Conservation (phyloP, 73 alveolate species). For the Symbiodinium natans region DNA sequence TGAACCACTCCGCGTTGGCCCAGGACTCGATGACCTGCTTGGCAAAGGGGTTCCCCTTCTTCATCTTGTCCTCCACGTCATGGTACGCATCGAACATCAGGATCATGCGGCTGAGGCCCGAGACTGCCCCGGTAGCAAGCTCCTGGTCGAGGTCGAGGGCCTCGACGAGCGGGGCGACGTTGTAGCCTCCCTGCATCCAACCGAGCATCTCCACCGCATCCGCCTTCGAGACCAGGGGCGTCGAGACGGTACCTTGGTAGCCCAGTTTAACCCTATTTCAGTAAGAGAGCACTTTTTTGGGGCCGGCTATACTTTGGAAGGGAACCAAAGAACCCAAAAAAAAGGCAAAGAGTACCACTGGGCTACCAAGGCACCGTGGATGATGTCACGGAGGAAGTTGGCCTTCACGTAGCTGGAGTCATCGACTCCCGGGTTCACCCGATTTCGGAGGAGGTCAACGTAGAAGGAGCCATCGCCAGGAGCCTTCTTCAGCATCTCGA, state of each 20-base stretch:
- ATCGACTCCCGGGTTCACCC: slow-evolving; percentile 85
- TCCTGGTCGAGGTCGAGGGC: slow-evolving; percentile 89
- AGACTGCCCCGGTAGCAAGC: slow-evolving; percentile 24
- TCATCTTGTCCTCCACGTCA: slow-evolving; percentile 93
- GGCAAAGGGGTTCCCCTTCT: slow-evolving; percentile 81
- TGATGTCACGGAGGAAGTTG: slow-evolving; percentile 77
- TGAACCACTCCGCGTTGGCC: slow-evolving; percentile 93
- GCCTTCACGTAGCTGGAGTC: slow-evolving; percentile 89
- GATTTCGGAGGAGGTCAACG: slow-evolving; percentile 72
- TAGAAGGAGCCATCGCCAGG: slow-evolving; percentile 67
- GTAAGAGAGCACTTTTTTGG: no score
- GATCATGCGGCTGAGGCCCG: slow-evolving; percentile 67
- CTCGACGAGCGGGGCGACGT: slow-evolving; percentile 70
- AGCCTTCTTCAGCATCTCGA: background rate
- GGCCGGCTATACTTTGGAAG: no score
- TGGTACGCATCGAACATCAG: slow-evolving; percentile 90
- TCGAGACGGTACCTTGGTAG: slow-evolving; percentile 42
- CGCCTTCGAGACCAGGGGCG: slow-evolving; percentile 74
- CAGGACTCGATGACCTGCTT: slow-evolving; percentile 92
- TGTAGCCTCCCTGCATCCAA: slow-evolving; percentile 94
- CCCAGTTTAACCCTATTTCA: no score
- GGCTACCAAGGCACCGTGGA: no score
- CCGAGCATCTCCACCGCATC: slow-evolving; percentile 93
- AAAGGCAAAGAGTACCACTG: no score
- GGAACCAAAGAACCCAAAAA: no score